Evolutionary conservation across 441 rosid species (phyloP), one percentile per base, ranked within the genome.

Genomic region (Omphalea diandra): DNA sequence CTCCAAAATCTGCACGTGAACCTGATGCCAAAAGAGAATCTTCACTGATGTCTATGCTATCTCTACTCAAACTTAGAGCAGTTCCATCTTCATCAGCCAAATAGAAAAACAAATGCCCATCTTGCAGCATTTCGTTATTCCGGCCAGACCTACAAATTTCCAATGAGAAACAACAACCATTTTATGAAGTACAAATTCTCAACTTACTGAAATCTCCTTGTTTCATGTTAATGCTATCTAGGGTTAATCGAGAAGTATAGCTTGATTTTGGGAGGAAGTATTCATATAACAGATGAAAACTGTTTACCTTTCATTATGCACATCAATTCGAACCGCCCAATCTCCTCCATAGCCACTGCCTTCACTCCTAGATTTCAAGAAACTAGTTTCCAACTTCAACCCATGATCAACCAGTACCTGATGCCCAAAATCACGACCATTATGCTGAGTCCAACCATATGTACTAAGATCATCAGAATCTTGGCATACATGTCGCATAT

Each of bases 281-380:
- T 24, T 49, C 56, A 66, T 59, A 35, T 41, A 65, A 58, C 38
- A 70, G 15, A 68, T 69, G 14, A 68, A 33, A n/a, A 78, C 20
- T 46, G 69, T 63, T 83, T 78, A 95, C 99, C 84, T 83, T 54
- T 83, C 79, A 65, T 72, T 69, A 72, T 84, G 86, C 35, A 79
- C 85, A 75, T 82, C 81, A 66, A 93, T 78, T 67, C 86, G 89
- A 75, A 91, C 90, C 0, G 97, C 87, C 97, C 99, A 95, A 69
- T 95, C 99, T 78, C 98, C 98, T 79, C 98, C 98, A 84, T 88
- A 93, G 79, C 98, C 98, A 79, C 90, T 81, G 40, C 82, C 89
- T 50, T 71, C 80, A 41, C 66, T 84, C 74, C 83, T 93, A 41
- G 89, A 86, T 83, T 95, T 95, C 71, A 95, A 83, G 81, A 95